Conservation (phyloP, 306 rosid genomes). For the Cyamopsis tetragonoloba region DNA sequence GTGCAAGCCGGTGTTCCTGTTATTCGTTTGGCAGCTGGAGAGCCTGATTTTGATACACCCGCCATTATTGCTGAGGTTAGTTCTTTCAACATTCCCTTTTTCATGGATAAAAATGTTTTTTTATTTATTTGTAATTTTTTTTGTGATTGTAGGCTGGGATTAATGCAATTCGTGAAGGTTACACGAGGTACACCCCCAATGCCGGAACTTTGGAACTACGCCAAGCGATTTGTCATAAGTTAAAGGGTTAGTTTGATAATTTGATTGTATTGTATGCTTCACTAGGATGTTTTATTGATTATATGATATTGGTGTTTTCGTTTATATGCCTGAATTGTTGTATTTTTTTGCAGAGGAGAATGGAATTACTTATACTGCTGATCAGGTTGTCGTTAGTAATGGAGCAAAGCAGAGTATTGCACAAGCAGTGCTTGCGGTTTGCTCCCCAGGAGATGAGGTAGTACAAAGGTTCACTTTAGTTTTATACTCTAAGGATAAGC, state of each 20-base stretch:
- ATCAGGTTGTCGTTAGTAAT: constrained; percentile 80
- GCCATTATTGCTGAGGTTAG: constrained; percentile 56
- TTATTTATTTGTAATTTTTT: not conserved
- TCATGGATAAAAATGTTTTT: not conserved
- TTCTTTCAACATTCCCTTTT: not conserved
- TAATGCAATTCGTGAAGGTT: constrained; percentile 83
- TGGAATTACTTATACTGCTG: constrained; percentile 68
- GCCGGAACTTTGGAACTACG: constrained; percentile 82
- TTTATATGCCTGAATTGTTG: not conserved
- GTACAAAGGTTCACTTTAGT: not conserved
- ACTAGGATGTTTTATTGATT: not conserved
- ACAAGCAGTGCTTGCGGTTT: constrained; percentile 85
- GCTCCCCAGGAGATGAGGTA: constrained; percentile 92
- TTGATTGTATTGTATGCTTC: not conserved
- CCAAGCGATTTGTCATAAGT: constrained; percentile 81
- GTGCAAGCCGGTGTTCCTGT: constrained; percentile 85
- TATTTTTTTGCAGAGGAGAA: constrained; percentile 93
- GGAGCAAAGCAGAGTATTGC: constrained; percentile 91
- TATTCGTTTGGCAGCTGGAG: constrained; percentile 85
- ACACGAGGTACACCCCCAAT: constrained; percentile 78
- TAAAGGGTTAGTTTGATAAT: constrained; percentile 56
- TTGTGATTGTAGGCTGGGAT: constrained; percentile 66
- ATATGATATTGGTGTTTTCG: not conserved
- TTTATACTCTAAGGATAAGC: not conserved
- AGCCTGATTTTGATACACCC: constrained; percentile 93